Conservation (phyloP, 1,284 basidiomycete genomes). For the Malassezia obtusa region DNA sequence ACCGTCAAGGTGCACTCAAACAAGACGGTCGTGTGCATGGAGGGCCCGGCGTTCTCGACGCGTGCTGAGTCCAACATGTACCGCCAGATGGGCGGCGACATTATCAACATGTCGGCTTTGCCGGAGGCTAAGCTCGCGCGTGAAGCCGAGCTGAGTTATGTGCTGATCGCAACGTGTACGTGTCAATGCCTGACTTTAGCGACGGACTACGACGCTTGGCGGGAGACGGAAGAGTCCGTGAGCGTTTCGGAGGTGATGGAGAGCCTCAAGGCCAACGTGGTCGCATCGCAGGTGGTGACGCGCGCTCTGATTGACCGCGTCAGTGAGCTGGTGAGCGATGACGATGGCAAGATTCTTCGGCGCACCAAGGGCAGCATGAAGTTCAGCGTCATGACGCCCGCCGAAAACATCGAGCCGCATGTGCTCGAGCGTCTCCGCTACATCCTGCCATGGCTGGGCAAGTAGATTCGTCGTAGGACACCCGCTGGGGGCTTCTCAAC, state of each 20-base stretch:
- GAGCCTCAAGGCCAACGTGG: slow-evolving; percentile 73
- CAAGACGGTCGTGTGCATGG: slow-evolving; percentile 90
- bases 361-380: slow-evolving; percentile 30
- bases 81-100: slow-evolving; percentile 66
- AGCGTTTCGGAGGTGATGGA: slow-evolving; percentile 82
- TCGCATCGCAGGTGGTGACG: slow-evolving; percentile 62
- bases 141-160: slow-evolving; percentile 70
- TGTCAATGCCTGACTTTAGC: slow-evolving; percentile 21
- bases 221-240: slow-evolving; percentile 67
- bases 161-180: slow-evolving; percentile 47
- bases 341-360: slow-evolving; percentile 23
- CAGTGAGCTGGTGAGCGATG: slow-evolving; percentile 49
- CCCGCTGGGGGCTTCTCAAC: too few species aligned
- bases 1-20: slow-evolving; percentile 55
- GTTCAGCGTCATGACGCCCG: slow-evolving; percentile 62
- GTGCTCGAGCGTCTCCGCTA: slow-evolving; percentile 66
- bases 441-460: slow-evolving; percentile 54
- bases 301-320: slow-evolving; percentile 69
- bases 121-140: slow-evolving; percentile 92
- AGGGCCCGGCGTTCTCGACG: slow-evolving; percentile 85
- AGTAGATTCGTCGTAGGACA: slow-evolving; percentile 4
- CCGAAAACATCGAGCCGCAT: slow-evolving; percentile 57
- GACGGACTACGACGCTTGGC: slow-evolving; percentile 50
- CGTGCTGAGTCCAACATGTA: slow-evolving; percentile 93
- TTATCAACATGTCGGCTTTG: slow-evolving; percentile 68